phyloP scores from a whole-genome alignment of 768 basidiomycete genomes.

The Roridomyces roridus region DNA sequence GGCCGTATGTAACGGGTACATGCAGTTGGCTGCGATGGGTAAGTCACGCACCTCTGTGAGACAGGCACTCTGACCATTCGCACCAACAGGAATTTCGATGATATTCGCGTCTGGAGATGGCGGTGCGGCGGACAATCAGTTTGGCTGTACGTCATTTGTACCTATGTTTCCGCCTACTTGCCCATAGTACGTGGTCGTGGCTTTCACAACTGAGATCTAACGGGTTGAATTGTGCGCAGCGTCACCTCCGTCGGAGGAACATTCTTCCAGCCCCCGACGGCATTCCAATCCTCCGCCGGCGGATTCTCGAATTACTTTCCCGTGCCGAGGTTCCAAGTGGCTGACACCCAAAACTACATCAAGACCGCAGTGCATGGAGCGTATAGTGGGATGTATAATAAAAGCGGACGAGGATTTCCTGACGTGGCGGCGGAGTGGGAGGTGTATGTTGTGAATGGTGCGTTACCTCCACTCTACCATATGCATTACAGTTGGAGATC shows the following conservation, averaged over 20 bases:
- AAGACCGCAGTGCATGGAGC: not conserved
- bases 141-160: constrained; percentile 7
- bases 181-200: constrained; percentile 13
- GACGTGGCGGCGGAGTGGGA: constrained; percentile 15
- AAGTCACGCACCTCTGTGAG: not conserved
- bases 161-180: constrained; percentile 15
- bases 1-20: constrained; percentile 17
- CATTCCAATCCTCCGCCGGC: constrained; percentile 10
- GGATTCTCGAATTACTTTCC: constrained; percentile 15
- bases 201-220: not conserved
- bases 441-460: constrained; percentile 14
- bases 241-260: constrained; percentile 15
- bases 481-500: constrained; percentile 6
- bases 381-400: constrained; percentile 9
- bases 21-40: constrained; percentile 15
- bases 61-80: not conserved
- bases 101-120: constrained; percentile 17
- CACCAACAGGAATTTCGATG: constrained; percentile 13
- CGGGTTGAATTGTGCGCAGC: not conserved
- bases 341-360: constrained; percentile 6
- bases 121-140: constrained; percentile 6
- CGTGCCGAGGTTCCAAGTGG: constrained; percentile 8
- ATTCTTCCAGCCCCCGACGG: constrained; percentile 16
- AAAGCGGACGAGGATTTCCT: constrained; percentile 10
- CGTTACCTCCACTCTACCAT: not conserved